Base-by-base conservation (phyloP, 495 filamentous ascomycete genomes). In the Parmelia sp. region DNA sequence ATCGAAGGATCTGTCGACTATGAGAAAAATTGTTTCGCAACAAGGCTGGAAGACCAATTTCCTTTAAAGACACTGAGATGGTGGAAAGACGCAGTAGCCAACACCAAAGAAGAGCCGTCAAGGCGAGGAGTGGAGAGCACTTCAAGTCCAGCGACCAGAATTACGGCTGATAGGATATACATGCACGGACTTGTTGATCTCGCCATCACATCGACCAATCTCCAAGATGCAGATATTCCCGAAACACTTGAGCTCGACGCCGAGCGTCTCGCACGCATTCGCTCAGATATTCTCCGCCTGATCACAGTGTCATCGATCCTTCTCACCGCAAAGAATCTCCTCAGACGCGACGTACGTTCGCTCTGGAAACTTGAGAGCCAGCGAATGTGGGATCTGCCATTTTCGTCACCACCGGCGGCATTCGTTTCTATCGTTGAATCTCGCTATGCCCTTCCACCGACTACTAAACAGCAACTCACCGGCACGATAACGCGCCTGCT, bases 241-340 rank as follows among this genome's bases (percentile, higher is more conserved):
- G 95, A 97, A 71, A 97, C 93, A 9, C 82, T 97, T 5, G 82
- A 83, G 25, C 85, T 97, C 12, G 94, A 98, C 69, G 74, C 78
- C 53, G 83, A 84, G 51, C 89, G 95, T 29, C 79, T 92, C 37
- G 73, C 76, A 31, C 81, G 82, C 36, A 79, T 91, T 45, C 89
- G 92, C 35, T 77, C 79, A 10, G 80, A 87, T 37, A 82, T 86
- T 14, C 84, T 92, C 62, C 85, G 86, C 55, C 87, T 94, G 66
- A 84, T 92, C 29, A 89, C 90, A 25, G 84, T 91, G 11, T 90
- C 90, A 23, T 83, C 86, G 27, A 92, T 97, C 61, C 80, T 96
- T 10, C 74, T 97, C 39, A 95, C 95, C 1, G 91, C 90, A 68
- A 98, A 98, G 79, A 97, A 96, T 71, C 80, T 97, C 15, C 86